Base-by-base conservation (phyloP, 768 basidiomycete genomes). In the Boletus coccyginus region DNA sequence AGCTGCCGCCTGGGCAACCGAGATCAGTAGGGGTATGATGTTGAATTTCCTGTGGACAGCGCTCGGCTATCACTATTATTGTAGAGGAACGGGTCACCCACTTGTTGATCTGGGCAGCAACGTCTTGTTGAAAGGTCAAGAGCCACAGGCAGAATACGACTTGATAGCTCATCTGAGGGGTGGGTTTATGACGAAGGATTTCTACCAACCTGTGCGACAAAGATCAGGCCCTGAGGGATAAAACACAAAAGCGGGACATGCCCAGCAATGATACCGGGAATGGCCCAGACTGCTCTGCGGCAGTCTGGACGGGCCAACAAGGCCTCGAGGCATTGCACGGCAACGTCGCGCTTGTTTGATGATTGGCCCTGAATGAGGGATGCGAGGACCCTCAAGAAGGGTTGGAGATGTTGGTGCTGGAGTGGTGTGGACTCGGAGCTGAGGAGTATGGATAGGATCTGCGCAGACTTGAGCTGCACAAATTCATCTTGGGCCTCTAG, bases 121-220 rank as follows among this genome's bases (percentile, higher is more conserved):
- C 80, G 38, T 87, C 81, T 64, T 85, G 80, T 67, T 99, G 94
- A 60, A 97, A 99, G 0, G 94, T 90, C 53, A 98, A 75, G 49
- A 98, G 75, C 97, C 97, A 99, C 58, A 98, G 77, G 70, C 92
- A 96, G 69, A 93, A 91, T 27, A 85, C 84, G 42, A 94, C 86
- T 78, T 97, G 94, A 69, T 98, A 99, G 74, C 84, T 89, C 86
- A 96, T 92, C 74, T 99, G 97, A 19, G 95, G 92, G 21, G 86
- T 84, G 16, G 91, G 86, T 59, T 85, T 90, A 50, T 85, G 78
- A 65, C 86, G 87, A 53, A 98, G 77, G 27, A 92, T 88, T 32
- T 94, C 90, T 7, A 94, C 82, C 44, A 97, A 77, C 21, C 94
- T 96, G 63, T 9, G 33, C 9, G 24, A n/a, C 43, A 53, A 19